phyloP scores from a whole-genome alignment of 177 flowering plant genomes.

The Vitis hybrid region DNA sequence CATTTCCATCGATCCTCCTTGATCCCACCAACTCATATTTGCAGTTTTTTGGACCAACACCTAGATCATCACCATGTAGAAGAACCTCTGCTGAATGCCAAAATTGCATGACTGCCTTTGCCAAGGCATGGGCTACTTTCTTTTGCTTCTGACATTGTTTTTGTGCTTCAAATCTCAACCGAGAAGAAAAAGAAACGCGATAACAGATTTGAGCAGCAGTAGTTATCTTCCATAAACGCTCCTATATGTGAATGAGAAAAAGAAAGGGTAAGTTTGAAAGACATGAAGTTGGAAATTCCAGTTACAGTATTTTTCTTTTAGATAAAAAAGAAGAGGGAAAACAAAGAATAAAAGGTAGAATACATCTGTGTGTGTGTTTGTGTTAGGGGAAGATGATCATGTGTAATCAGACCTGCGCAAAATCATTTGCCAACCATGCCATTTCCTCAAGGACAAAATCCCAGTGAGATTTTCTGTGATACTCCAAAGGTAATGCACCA shows the following conservation, averaged over 20 bases:
- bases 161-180: slow-evolving; percentile 48
- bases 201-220: slow-evolving; percentile 74
- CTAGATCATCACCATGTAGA: slow-evolving; percentile 24
- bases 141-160: slow-evolving; percentile 34
- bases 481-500: slow-evolving; percentile 38
- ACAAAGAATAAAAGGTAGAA: background rate
- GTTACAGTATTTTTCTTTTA: no score
- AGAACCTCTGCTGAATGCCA: slow-evolving; percentile 71
- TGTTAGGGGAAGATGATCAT: background rate
- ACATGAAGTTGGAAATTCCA: no score
- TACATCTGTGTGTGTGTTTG: background rate
- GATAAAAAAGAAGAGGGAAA: background rate
- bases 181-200: slow-evolving; percentile 51
- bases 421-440: slow-evolving; percentile 99
- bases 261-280: background rate
- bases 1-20: slow-evolving; percentile 18
- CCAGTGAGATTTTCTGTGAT: slow-evolving; percentile 79
- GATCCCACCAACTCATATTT: slow-evolving; percentile 19
- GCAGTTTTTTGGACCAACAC: slow-evolving; percentile 17
- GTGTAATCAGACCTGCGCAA: slow-evolving; percentile 69
- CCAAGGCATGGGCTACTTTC: slow-evolving; percentile 57
- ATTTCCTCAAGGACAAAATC: slow-evolving; percentile 96
- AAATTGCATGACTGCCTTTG: slow-evolving; percentile 78
- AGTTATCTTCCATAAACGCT: slow-evolving; percentile 87
- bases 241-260: slow-evolving; percentile 39